Evolutionary conservation across 371 early-diverging fungal species (phyloP).

Genomic region (Fennellomyces sp.): DNA sequence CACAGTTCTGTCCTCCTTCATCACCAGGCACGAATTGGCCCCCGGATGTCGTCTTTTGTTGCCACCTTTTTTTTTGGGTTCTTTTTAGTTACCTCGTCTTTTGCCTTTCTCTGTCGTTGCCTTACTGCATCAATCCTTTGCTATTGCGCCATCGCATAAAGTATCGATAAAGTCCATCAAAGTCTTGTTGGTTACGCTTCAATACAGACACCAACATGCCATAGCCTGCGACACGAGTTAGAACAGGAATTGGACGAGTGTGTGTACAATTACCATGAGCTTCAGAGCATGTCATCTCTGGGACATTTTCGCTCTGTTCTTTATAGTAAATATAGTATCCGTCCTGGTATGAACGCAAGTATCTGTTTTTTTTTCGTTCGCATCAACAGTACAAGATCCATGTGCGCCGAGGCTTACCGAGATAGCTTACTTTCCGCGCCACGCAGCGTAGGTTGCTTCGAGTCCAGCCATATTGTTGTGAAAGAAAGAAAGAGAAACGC

Average conservation of each 20-base stretch:
- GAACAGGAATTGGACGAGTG: background rate
- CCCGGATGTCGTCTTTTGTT: constrained; percentile 43
- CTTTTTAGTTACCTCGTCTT: too few relatives aligned
- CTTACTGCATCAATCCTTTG: constrained; percentile 60
- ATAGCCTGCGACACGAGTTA: constrained; percentile 40
- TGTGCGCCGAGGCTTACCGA: background rate
- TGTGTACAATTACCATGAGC: constrained; percentile 43
- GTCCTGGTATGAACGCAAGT: constrained; percentile 45
- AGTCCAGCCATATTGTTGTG: constrained; percentile 22
- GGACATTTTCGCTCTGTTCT: constrained; percentile 36
- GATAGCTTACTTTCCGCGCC: constrained; percentile 35
- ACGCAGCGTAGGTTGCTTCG: constrained; percentile 35
- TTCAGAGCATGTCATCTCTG: constrained; percentile 54
- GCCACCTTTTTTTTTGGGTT: too few relatives aligned
- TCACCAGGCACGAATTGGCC: constrained; percentile 49
- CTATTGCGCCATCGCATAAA: constrained; percentile 54
- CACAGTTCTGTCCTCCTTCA: constrained; percentile 59
- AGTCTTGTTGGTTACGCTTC: constrained; percentile 61
- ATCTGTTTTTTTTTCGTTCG: constrained; percentile 20
- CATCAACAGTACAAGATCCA: background rate
- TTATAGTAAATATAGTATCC: constrained; percentile 53
- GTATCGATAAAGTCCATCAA: constrained; percentile 63
- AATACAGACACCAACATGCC: constrained; percentile 66
- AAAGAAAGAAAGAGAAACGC: constrained; percentile 6
- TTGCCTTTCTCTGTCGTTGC: too few relatives aligned